Evolutionary conservation across 805 yeast genomes (phyloP).

Genomic region (Lipomyces oligophaga): DNA sequence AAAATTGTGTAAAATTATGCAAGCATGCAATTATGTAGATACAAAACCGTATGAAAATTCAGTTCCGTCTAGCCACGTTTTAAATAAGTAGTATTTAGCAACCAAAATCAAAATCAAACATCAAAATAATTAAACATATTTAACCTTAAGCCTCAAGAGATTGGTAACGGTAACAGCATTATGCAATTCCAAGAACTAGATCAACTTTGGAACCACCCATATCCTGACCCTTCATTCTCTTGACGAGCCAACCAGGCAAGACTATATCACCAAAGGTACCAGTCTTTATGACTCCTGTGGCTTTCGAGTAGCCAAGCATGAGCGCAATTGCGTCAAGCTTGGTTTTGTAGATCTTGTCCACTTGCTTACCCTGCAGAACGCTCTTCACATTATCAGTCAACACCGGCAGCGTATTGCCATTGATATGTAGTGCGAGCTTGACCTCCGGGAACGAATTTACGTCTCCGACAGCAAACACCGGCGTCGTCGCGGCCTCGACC

Average conservation of each 20-base stretch:
- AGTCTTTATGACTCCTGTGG: constrained; percentile 2
- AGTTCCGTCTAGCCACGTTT: no score
- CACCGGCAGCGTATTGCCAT: background rate
- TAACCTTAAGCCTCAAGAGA: no score
- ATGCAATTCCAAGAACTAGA: no score
- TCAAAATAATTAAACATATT: no score
- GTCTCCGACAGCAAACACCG: constrained; percentile 19
- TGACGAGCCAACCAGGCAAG: background rate
- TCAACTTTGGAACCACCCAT: no score
- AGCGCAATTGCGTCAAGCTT: constrained; percentile 3
- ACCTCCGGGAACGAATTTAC: constrained; percentile 8
- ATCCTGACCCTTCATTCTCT: background rate
- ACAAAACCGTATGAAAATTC: no score
- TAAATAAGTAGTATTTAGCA: no score
- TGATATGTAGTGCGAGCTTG: constrained; percentile 6
- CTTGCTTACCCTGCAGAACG: background rate
- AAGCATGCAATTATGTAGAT: no score
- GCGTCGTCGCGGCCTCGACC: background rate
- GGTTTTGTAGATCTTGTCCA: background rate
- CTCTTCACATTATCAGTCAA: constrained; percentile 3
- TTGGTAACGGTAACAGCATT: no score
- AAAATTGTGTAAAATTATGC: no score
- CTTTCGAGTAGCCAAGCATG: constrained; percentile 1
- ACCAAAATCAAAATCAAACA: no score
- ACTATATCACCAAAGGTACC: background rate